phyloP scores from a whole-genome alignment of 225 moss, liverwort and hornwort species.

The Neckera pumila region DNA sequence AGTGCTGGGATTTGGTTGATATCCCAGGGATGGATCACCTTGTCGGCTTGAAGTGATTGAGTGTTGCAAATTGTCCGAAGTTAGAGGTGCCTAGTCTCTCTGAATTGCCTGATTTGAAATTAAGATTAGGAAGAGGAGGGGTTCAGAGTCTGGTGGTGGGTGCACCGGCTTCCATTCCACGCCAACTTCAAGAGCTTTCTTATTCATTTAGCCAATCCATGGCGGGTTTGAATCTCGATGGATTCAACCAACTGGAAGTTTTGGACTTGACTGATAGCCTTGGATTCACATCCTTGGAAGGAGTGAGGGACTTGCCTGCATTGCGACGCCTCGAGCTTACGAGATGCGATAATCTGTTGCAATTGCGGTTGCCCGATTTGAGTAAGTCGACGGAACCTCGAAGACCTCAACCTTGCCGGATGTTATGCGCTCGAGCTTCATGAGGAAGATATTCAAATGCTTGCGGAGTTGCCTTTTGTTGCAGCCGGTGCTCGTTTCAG shows the following conservation, averaged over 20 bases:
- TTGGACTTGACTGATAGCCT: accelerated
- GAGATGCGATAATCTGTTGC: accelerated
- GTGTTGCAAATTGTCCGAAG: accelerated
- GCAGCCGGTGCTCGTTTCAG: neutral
- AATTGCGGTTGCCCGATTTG: neutral
- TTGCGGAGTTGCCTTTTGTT: neutral
- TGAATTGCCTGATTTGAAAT: neutral
- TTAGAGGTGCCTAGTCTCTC: neutral
- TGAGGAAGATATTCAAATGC: neutral
- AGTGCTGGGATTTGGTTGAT: neutral
- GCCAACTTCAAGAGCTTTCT: neutral
- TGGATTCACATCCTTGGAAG: neutral
- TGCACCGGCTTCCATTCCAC: neutral
- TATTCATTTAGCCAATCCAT: neutral
- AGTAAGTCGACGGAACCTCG: neutral
- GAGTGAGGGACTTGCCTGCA: neutral
- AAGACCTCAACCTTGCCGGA: neutral
- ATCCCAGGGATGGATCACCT: neutral
- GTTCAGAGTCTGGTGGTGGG: neutral
- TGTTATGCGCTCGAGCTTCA: neutral
- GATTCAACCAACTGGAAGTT: neutral
- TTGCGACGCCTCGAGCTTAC: neutral
- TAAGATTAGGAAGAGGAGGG: too few relatives aligned
- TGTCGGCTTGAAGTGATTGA: accelerated
- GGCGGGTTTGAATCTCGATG: accelerated